These are phyloP conservation scores for Angomonas deanei DNA, from an alignment of 208 protist genomes.

Conservation along the genomic window DNA sequence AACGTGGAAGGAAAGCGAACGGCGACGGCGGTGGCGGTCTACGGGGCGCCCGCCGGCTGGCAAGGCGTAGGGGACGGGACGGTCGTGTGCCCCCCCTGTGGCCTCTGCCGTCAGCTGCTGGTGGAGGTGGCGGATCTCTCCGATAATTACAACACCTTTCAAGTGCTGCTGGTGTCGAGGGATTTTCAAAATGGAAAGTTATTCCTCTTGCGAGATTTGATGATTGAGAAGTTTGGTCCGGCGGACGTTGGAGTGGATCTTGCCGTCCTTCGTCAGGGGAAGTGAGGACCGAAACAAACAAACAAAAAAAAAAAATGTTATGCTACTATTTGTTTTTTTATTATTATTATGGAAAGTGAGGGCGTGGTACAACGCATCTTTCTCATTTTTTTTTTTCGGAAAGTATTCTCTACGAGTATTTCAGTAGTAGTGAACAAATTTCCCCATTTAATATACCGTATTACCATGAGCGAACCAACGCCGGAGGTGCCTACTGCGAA, in stretches of 20 bases:
- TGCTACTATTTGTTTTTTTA: too few relatives aligned
- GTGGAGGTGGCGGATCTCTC: constrained; percentile 78
- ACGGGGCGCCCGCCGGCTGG: constrained; percentile 22
- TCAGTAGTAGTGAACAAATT: neutral
- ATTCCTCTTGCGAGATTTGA: constrained; percentile 46
- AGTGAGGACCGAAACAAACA: neutral
- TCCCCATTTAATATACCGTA: neutral
- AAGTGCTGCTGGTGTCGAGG: constrained; percentile 56
- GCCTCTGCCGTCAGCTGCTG: constrained; percentile 78
- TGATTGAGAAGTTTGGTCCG: constrained; percentile 72
- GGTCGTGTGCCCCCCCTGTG: constrained; percentile 62
- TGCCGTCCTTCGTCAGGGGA: constrained; percentile 9
- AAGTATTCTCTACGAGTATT: neutral
- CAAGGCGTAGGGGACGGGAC: neutral
- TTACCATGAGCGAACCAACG: neutral
- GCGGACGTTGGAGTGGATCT: constrained; percentile 69
- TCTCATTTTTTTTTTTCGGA: neutral
- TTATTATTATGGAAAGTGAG: too few relatives aligned
- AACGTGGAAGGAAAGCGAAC: constrained; percentile 66
- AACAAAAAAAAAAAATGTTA: neutral
- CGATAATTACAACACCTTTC: constrained; percentile 51
- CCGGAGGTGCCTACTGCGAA: neutral
- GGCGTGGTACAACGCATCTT: too few relatives aligned
- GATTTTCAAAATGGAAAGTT: constrained; percentile 46
- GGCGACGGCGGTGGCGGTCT: constrained; percentile 70